A percentile compares a stretch with the other conserved stretches of the same genome.
phyloP scores from a whole-genome alignment of 441 rosid genomes.

The Daphne laureola region DNA sequence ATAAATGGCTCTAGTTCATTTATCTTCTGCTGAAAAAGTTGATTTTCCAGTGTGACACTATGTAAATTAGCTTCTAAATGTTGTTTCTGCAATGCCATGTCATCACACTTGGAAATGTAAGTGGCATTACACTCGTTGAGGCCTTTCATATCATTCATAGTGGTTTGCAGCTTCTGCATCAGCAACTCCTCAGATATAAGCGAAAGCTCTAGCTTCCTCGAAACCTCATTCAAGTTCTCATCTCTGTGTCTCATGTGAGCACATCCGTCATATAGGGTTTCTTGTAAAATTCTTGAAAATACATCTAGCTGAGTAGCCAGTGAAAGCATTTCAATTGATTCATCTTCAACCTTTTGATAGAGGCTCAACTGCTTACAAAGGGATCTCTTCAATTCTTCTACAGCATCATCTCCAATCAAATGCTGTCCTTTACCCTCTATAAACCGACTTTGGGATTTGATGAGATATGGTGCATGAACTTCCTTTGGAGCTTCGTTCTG shows the following conservation, averaged over 20 bases:
- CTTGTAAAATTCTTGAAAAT: conserved; percentile 63
- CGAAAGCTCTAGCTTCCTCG: conserved; percentile 61
- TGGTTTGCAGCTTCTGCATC: conserved; percentile 53
- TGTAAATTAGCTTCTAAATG: conserved; percentile 51
- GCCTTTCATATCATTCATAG: conserved; percentile 62
- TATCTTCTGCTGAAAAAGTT: conserved; percentile 52
- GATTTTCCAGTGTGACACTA: conserved; percentile 45
- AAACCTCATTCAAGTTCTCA: conserved; percentile 44
- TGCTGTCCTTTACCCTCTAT: conserved; percentile 44
- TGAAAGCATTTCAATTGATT: conserved; percentile 68
- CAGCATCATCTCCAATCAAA: conserved; percentile 62
- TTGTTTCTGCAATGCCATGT: conserved; percentile 53
- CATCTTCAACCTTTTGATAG: conserved; percentile 78
- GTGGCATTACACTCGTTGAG: conserved; percentile 51
- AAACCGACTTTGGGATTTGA: conserved; percentile 37
- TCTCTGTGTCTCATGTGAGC: conserved; percentile 39
- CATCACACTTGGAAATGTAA: conserved; percentile 49
- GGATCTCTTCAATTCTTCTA: conserved; percentile 70
- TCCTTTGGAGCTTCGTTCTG: conserved; percentile 32
- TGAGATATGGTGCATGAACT: conserved; percentile 26
- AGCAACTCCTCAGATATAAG: conserved; percentile 53
- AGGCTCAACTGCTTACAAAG: conserved; percentile 80
- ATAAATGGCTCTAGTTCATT: conserved; percentile 55
- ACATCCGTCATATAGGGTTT: conserved; percentile 57
- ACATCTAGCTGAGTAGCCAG: conserved; percentile 71